phyloP scores from a whole-genome alignment of 768 basidiomycete genomes.

The Ephemerocybe angulata region DNA sequence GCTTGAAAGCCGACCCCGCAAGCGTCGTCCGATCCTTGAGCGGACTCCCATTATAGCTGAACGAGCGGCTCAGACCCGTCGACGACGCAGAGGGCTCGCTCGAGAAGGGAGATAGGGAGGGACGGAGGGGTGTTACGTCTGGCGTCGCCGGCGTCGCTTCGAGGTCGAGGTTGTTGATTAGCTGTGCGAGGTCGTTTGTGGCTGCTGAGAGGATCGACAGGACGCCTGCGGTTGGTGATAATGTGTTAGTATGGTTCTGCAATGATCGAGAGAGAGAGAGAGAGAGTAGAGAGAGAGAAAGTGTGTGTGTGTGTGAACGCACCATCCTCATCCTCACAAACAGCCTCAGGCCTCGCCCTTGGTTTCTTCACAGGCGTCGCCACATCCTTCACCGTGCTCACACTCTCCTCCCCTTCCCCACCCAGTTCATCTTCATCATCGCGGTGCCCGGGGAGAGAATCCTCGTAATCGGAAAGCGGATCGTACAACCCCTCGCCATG shows the following conservation, averaged over 20 bases:
- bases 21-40: constrained; percentile 24
- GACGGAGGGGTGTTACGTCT: constrained; percentile 42
- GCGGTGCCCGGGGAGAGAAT: no score
- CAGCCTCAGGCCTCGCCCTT: constrained; percentile 46
- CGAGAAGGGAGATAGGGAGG: constrained; percentile 25
- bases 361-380: constrained; percentile 44
- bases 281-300: no score
- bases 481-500: constrained; percentile 28
- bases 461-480: constrained; percentile 8
- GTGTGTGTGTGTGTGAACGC: constrained; percentile 17
- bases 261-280: no score
- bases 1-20: no score
- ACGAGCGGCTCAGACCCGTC: constrained; percentile 18
- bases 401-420: constrained; percentile 12
- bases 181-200: constrained; percentile 71
- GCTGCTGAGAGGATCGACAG: constrained; percentile 74
- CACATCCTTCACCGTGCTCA: constrained; percentile 13
- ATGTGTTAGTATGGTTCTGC: no score
- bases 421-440: constrained; percentile 16
- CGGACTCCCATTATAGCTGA: constrained; percentile 33
- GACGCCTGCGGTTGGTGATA: constrained; percentile 45
- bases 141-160: constrained; percentile 68
- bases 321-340: constrained; percentile 58
- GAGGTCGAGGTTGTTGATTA: constrained; percentile 79
- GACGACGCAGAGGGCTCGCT: constrained; percentile 13